Evolutionary conservation across 768 basidiomycete genomes (phyloP), one percentile per base, ranked within the genome.

Genomic region (Auriculariales sp.): DNA sequence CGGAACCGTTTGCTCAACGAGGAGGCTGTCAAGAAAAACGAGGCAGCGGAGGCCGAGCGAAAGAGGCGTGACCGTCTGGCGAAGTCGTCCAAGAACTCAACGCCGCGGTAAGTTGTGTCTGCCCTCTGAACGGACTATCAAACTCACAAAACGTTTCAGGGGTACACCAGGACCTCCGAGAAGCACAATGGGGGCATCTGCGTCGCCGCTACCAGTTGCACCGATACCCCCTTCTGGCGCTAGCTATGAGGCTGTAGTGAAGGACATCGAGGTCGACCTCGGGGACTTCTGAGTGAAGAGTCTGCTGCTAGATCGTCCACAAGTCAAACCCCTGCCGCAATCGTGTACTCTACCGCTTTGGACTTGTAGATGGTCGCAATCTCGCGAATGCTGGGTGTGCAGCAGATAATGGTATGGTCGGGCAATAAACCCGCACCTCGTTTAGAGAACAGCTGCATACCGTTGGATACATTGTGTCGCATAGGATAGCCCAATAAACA

Each of bases 1-100:
- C 77, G 90, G 50, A 97, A 97, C 62, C 75, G 86, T 50, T 82
- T 77, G 61, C 81, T 83, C 28, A 94, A 94, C 51, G 54, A 78
- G 55, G 94, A 93, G 58, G 77, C 77, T 3, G 77, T 91, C 48
- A 72, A 86, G 52, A 78, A 75, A 54, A 83, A 85, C 0, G 91
- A 94, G 63, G 62, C 80, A 29, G 67, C 68, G 29, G 79, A 81
- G 56, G 66, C 72, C 6, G 87, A 89, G 59, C 70, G 79, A 46
- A 85, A 83, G 64, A 70, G 81, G 49, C 69, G 73, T 45, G 83
- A 87, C 50, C 71, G 85, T 36, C 15, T 36, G 7, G 22, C n/a
- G 15, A 36, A 15, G 6, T n/a, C 22, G 7, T 22, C 35, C 35
- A 36, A 36, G 35, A 36, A 15, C 6, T 36, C 22, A 6, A 11